Conservation (phyloP, 345 rosid species). For the Sisymbrium irio region DNA sequence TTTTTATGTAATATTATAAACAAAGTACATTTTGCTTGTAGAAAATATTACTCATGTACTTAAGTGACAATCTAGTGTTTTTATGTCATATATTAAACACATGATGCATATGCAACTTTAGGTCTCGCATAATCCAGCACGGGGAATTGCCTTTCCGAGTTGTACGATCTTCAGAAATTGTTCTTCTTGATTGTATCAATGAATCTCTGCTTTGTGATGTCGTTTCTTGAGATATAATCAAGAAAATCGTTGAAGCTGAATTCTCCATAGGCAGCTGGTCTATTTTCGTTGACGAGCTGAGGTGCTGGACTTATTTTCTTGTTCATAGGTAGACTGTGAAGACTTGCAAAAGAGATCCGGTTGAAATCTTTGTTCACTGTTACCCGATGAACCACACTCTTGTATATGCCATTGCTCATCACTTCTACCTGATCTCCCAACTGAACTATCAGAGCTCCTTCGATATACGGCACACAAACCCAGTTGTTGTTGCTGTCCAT, state of each 20-base stretch:
- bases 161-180: not conserved
- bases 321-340: conserved; percentile 51
- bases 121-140: not conserved
- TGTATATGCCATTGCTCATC: conserved; percentile 55
- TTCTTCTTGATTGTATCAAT: conserved; percentile 42
- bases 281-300: conserved; percentile 37
- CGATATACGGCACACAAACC: conserved; percentile 38
- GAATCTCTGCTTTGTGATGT: conserved; percentile 38
- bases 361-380: conserved; percentile 41
- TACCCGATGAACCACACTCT: conserved; percentile 46
- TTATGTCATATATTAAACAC: not conserved
- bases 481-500: conserved; percentile 45
- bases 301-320: conserved; percentile 47
- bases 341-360: conserved; percentile 50
- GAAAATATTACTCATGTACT: not conserved
- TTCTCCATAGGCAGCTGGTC: conserved; percentile 41
- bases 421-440: conserved; percentile 57
- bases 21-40: not conserved
- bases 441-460: conserved; percentile 50
- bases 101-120: not conserved
- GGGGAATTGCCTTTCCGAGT: too few species aligned
- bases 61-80: not conserved
- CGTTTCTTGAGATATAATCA: conserved; percentile 32
- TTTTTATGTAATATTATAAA: too few species aligned
- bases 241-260: conserved; percentile 52